phyloP scores from a whole-genome alignment of 148 eudicot species.

The Tetragonia tetragonoides region DNA sequence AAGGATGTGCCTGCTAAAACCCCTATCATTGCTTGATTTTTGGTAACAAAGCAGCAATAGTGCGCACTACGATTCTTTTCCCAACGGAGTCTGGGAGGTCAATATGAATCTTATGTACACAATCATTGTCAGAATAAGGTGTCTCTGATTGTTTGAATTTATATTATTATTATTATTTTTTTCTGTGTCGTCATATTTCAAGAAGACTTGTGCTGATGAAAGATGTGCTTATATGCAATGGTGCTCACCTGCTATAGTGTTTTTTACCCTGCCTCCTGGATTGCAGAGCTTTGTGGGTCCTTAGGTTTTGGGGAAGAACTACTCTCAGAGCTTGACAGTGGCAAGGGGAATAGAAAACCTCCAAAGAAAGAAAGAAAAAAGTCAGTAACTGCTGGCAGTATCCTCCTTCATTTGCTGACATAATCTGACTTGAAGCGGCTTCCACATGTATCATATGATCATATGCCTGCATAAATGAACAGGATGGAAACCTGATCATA shows the following conservation, averaged over 20 bases:
- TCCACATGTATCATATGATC: conserved; percentile 1
- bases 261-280: conserved; percentile 3
- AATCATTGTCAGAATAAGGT: too few relatives aligned
- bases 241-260: background rate
- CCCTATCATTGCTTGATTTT: background rate
- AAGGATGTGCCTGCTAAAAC: background rate
- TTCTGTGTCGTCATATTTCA: background rate
- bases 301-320: conserved; percentile 38
- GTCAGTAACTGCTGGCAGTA: conserved; percentile 43
- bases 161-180: background rate
- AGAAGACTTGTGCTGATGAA: background rate
- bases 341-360: conserved; percentile 45
- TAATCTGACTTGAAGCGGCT: background rate
- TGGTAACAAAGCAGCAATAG: background rate
- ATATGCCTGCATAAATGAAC: conserved; percentile 6
- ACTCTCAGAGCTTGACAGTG: conserved; percentile 39
- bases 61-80: background rate
- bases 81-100: background rate
- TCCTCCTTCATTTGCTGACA: conserved; percentile 32
- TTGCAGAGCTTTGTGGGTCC: conserved; percentile 66
- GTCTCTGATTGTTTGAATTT: background rate
- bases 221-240: background rate
- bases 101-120: background rate
- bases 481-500: background rate
- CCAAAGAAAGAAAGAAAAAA: conserved; percentile 62